Percentiles rank a stretch among this genome's conserved stretches.
Evolutionary conservation across 2,329 filamentous ascomycete species (phyloP).

Genomic region (Ciborinia camelliae): DNA sequence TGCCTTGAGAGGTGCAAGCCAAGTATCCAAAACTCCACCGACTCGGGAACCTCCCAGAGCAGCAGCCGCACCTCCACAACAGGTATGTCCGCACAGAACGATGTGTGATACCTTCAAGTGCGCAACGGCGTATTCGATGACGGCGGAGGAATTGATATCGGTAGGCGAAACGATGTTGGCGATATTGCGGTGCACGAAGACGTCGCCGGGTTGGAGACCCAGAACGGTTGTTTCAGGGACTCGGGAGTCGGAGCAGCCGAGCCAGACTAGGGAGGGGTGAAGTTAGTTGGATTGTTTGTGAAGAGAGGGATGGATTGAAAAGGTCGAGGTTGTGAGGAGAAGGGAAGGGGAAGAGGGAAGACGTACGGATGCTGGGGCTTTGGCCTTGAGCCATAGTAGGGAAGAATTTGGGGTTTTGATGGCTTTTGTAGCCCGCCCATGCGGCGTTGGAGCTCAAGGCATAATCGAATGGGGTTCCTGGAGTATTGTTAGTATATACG

Average conservation of each 20-base stretch:
- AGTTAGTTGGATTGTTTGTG: slow-evolving; percentile 10
- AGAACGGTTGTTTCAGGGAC: slow-evolving; percentile 81
- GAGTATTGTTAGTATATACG: background rate
- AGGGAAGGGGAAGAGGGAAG: background rate
- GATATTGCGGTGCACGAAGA: slow-evolving; percentile 89
- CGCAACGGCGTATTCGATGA: slow-evolving; percentile 75
- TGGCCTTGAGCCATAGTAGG: slow-evolving; percentile 64
- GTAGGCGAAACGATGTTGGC: slow-evolving; percentile 75
- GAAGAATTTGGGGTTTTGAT: slow-evolving; percentile 70
- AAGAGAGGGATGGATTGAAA: background rate
- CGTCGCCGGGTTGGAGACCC: slow-evolving; percentile 74
- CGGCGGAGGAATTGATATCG: slow-evolving; percentile 71
- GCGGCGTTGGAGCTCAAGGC: slow-evolving; percentile 66
- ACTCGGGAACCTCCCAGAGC: slow-evolving; percentile 48
- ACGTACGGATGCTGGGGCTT: slow-evolving; percentile 57
- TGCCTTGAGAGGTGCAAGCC: slow-evolving; percentile 51
- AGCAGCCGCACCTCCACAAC: slow-evolving; percentile 64
- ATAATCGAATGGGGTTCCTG: slow-evolving; percentile 47
- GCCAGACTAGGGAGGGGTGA: slow-evolving; percentile 58
- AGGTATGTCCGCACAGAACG: slow-evolving; percentile 66
- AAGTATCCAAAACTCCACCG: slow-evolving; percentile 54
- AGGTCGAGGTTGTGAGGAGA: background rate
- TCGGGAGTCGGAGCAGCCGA: slow-evolving; percentile 83
- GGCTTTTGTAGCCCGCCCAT: slow-evolving; percentile 63
- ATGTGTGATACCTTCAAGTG: slow-evolving; percentile 70